A percentile compares a stretch with the other conserved stretches of the same genome.
Conservation (phyloP, 1,139 yeast genomes). For the Candida labiduridarum region DNA sequence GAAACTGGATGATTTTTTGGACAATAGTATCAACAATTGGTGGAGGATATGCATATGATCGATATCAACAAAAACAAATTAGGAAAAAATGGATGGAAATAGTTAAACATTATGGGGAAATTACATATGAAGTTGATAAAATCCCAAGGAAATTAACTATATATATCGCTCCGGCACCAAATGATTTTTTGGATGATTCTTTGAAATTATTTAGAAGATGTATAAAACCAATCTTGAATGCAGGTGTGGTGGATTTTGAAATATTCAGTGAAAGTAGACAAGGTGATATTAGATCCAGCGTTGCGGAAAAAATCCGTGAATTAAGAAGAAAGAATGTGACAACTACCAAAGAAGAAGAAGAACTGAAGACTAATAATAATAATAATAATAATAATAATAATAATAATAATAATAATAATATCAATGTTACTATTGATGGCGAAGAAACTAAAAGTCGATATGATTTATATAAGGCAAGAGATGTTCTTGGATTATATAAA, state of each 20-base stretch:
- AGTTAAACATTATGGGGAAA: constrained; percentile 54
- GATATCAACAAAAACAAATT: constrained; percentile 66
- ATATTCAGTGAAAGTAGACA: constrained; percentile 75
- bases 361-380: too few species aligned
- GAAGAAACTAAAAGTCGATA: constrained; percentile 31
- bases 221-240: constrained; percentile 82
- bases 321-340: constrained; percentile 44
- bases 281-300: constrained; percentile 81
- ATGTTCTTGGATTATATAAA: constrained; percentile 61
- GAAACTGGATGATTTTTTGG: constrained; percentile 95
- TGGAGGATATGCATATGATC: constrained; percentile 80
- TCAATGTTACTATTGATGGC: constrained; percentile 10
- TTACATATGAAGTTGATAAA: constrained; percentile 36
- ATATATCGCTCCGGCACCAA: constrained; percentile 94
- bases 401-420: too few species aligned
- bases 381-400: too few species aligned
- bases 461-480: constrained; percentile 52
- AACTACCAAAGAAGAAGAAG: constrained; percentile 8
- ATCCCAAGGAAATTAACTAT: constrained; percentile 79
- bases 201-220: constrained; percentile 74
- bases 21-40: constrained; percentile 62
- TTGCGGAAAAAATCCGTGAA: constrained; percentile 81
- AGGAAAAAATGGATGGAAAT: constrained; percentile 66
- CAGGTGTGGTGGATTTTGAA: constrained; percentile 87
- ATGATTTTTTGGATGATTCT: constrained; percentile 82